Conservation (phyloP, 2,329 filamentous ascomycete genomes). For the Diaporthe aspalathi region DNA sequence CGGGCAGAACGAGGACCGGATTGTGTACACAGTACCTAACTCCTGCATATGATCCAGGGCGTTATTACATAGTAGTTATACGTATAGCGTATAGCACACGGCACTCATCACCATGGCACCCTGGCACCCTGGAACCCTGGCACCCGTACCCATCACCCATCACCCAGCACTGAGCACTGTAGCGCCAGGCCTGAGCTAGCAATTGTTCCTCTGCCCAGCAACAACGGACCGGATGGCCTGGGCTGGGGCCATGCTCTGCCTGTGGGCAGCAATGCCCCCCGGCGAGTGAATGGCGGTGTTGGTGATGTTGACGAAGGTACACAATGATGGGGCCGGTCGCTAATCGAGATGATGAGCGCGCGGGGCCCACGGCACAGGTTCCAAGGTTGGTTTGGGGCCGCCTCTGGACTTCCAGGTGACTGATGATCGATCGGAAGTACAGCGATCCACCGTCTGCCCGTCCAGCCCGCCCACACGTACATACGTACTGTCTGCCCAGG, state of each 20-base stretch:
- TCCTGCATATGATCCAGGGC: not conserved
- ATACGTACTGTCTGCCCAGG: not conserved
- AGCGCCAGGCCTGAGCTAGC: not conserved
- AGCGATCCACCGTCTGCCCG: conserved; percentile 19
- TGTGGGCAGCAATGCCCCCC: conserved; percentile 5
- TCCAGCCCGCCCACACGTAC: not conserved
- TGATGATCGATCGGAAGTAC: conserved; percentile 27
- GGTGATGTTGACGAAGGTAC: not conserved
- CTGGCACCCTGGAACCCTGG: no score
- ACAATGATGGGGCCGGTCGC: conserved; percentile 20
- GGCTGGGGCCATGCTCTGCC: not conserved
- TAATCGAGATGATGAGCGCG: conserved; percentile 28
- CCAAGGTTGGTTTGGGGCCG: conserved; percentile 4
- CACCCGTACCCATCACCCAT: not conserved
- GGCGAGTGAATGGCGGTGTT: conserved; percentile 1
- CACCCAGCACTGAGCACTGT: not conserved
- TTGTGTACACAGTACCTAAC: not conserved
- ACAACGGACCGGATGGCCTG: no score
- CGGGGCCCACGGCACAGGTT: conserved; percentile 20
- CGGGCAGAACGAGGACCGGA: not conserved
- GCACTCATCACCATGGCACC: not conserved
- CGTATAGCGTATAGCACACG: conserved; percentile 15
- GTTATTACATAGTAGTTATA: not conserved
- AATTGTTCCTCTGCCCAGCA: conserved; percentile 15
- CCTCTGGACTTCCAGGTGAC: not conserved